Evolutionary conservation across 2,329 filamentous ascomycete species (phyloP).

Genomic region (Dichotomopilus funicola): DNA sequence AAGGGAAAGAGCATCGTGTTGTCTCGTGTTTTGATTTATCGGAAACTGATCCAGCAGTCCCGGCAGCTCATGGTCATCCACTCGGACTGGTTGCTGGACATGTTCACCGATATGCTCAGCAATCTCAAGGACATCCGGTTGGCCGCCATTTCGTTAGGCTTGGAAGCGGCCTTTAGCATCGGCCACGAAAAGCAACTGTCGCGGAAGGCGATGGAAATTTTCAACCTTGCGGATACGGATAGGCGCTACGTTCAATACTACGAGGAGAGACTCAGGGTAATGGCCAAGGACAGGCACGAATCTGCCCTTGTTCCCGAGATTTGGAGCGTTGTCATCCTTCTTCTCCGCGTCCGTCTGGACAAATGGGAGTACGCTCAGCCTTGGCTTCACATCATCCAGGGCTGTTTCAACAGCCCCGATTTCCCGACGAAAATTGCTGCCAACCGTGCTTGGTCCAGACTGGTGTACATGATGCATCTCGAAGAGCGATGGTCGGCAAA

Average conservation of each 20-base stretch:
- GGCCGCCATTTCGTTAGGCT: slow-evolving; percentile 67
- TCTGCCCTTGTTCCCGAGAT: slow-evolving; percentile 71
- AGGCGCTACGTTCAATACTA: slow-evolving; percentile 64
- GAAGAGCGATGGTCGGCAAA: slow-evolving; percentile 54
- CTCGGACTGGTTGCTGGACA: slow-evolving; percentile 71
- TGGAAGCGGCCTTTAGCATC: slow-evolving; percentile 61
- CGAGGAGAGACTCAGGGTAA: slow-evolving; percentile 57
- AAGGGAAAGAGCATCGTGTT: slow-evolving; percentile 76
- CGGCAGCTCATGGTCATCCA: slow-evolving; percentile 63
- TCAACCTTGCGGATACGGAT: slow-evolving; percentile 52
- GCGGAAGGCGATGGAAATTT: slow-evolving; percentile 58
- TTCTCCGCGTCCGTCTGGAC: slow-evolving; percentile 60
- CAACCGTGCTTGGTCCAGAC: slow-evolving; percentile 77
- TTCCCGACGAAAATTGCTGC: slow-evolving; percentile 65
- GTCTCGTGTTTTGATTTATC: slow-evolving; percentile 72
- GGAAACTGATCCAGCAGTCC: slow-evolving; percentile 66
- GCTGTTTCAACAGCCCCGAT: slow-evolving; percentile 77
- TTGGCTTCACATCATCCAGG: slow-evolving; percentile 75
- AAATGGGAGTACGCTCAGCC: slow-evolving; percentile 67
- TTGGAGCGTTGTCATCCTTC: slow-evolving; percentile 76
- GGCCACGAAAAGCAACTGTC: slow-evolving; percentile 63
- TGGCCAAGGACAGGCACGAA: slow-evolving; percentile 59
- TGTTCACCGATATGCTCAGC: slow-evolving; percentile 78
- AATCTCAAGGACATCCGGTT: slow-evolving; percentile 67
- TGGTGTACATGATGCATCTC: slow-evolving; percentile 67